Evolutionary conservation across 2,329 filamentous ascomycete genomes (phyloP).

Genomic region (Cyanodermella asteris): DNA sequence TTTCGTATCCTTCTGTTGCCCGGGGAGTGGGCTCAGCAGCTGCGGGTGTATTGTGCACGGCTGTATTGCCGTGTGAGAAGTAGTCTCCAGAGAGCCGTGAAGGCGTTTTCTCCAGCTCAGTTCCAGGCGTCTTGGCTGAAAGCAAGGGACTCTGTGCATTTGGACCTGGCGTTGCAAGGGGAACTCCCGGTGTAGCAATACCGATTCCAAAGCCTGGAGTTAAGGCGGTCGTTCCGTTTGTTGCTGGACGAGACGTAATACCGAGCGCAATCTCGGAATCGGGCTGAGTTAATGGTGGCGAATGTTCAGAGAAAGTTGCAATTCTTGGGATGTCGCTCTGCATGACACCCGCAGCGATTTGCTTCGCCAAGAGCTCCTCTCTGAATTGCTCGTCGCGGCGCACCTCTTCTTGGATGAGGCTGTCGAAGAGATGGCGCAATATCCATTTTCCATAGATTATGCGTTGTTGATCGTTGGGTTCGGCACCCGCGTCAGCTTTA

Average conservation of each 20-base stretch:
- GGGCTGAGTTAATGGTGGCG: no score
- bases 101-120: constrained; percentile 29
- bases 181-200: constrained; percentile 39
- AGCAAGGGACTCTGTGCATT: constrained; percentile 12
- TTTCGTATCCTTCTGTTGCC: no score
- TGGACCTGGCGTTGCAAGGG: constrained; percentile 1
- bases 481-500: constrained; percentile 37
- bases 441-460: constrained; percentile 97
- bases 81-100: constrained; percentile 34
- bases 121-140: constrained; percentile 20
- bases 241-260: no score
- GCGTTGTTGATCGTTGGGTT: constrained; percentile 82
- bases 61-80: constrained; percentile 34
- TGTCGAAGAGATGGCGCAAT: constrained; percentile 72
- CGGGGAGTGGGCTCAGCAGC: constrained; percentile 20
- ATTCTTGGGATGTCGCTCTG: not conserved
- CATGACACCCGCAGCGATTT: constrained; percentile 14
- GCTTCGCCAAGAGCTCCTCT: constrained; percentile 40
- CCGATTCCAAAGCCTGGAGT: constrained; percentile 65
- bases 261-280: no score
- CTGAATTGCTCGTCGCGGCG: constrained; percentile 55
- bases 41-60: not conserved
- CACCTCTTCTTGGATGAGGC: constrained; percentile 77
- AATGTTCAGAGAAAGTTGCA: not conserved
- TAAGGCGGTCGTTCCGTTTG: no score